Evolutionary conservation across 108 stramenopile species (phyloP).

Genomic region (Skeletonema grethae): DNA sequence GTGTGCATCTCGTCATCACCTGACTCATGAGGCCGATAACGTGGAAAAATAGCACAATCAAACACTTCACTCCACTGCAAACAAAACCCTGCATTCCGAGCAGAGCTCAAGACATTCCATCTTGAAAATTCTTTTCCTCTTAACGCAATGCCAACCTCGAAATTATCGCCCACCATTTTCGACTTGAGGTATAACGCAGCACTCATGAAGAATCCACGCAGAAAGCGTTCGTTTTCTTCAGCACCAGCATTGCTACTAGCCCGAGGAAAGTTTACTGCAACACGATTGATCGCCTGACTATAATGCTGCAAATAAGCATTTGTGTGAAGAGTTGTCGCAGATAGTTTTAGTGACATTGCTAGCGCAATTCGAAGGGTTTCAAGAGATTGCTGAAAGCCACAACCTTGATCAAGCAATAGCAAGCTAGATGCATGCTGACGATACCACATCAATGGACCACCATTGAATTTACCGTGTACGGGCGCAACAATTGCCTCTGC

Average conservation of each 20-base stretch:
- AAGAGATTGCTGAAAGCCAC: slow-evolving; percentile 15
- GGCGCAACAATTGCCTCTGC: slow-evolving; percentile 10
- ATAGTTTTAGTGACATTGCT: neutral
- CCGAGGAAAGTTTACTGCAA: slow-evolving; percentile 29
- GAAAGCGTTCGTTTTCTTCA: slow-evolving; percentile 14
- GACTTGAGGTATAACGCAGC: slow-evolving; percentile 15
- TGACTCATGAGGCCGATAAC: slow-evolving; percentile 18
- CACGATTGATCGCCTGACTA: neutral
- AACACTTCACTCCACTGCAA: slow-evolving; percentile 20
- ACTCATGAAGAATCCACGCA: slow-evolving; percentile 34
- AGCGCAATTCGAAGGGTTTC: slow-evolving; percentile 12
- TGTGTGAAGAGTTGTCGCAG: neutral
- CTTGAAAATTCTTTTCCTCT: slow-evolving; percentile 21
- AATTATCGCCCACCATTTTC: neutral
- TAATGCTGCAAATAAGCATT: neutral
- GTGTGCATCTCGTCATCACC: slow-evolving; percentile 9
- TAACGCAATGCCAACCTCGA: slow-evolving; percentile 28
- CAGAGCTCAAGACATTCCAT: slow-evolving; percentile 28
- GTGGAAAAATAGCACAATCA: slow-evolving; percentile 26
- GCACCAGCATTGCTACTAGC: slow-evolving; percentile 5
- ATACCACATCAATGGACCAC: slow-evolving; percentile 25
- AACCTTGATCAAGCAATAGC: slow-evolving; percentile 15
- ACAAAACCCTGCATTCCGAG: slow-evolving; percentile 25
- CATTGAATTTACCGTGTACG: slow-evolving; percentile 19
- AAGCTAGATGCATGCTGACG: slow-evolving; percentile 14